Percentiles rank a stretch among this genome's conserved stretches.
Conservation (phyloP, 352 stramenopile species). For the Pythium rishiriense region DNA sequence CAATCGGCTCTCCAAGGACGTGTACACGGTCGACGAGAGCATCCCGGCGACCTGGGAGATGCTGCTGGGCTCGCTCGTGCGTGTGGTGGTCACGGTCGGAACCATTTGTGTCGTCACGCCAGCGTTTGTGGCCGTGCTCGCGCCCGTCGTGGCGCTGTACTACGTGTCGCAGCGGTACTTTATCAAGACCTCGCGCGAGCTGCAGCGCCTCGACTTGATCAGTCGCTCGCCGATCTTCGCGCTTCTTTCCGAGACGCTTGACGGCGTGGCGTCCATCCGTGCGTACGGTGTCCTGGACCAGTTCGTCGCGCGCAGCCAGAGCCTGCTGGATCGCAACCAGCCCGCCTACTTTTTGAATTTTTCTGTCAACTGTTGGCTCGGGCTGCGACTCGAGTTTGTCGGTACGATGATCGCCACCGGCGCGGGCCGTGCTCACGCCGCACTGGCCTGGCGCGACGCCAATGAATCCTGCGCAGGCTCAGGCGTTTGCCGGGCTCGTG, state of each 20-base stretch:
- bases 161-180: slow-evolving; percentile 91
- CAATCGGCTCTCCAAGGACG: slow-evolving; percentile 77
- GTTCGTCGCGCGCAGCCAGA: slow-evolving; percentile 52
- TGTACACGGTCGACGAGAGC: slow-evolving; percentile 75
- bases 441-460: slow-evolving; percentile 28
- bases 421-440: slow-evolving; percentile 44
- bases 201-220: slow-evolving; percentile 96
- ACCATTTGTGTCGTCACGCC: slow-evolving; percentile 74
- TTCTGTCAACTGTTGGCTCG: slow-evolving; percentile 76
- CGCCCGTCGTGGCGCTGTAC: slow-evolving; percentile 66
- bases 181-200: slow-evolving; percentile 87
- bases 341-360: slow-evolving; percentile 82
- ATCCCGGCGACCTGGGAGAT: slow-evolving; percentile 66
- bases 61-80: slow-evolving; percentile 69
- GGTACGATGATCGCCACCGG: slow-evolving; percentile 62
- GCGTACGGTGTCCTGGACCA: slow-evolving; percentile 57
- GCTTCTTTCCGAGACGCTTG: slow-evolving; percentile 93
- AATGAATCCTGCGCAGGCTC: too few relatives aligned
- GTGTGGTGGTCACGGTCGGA: slow-evolving; percentile 55
- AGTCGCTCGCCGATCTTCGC: slow-evolving; percentile 94
- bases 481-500: slow-evolving; percentile 50
- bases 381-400: slow-evolving; percentile 70
- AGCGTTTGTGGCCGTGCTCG: slow-evolving; percentile 64
- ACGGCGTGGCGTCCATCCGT: slow-evolving; percentile 94
- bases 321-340: slow-evolving; percentile 63